Conservation (phyloP, 306 rosid genomes). For the Quercus parvula region DNA sequence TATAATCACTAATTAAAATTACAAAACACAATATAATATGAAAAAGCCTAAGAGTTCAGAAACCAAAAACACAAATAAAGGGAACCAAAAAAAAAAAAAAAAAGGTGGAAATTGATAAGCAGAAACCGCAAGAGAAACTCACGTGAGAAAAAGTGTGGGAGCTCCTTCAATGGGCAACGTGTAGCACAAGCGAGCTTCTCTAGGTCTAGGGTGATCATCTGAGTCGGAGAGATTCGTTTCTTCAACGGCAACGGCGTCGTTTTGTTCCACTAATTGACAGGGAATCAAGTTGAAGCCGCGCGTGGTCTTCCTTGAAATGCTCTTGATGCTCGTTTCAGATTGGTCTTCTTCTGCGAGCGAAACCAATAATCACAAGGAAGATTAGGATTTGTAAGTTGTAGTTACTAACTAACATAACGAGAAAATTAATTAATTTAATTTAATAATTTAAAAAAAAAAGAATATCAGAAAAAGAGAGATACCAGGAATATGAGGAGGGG, state of each 20-base stretch:
- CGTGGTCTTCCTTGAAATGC: constrained; percentile 60
- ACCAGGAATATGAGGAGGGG: constrained; percentile 31
- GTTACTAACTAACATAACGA: neutral
- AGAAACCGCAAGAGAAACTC: constrained; percentile 2
- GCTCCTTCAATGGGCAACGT: constrained; percentile 56
- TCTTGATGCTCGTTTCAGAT: constrained; percentile 37
- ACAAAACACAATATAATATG: neutral
- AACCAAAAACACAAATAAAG: too few species aligned
- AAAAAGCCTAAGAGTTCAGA: too few species aligned
- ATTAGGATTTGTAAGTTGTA: neutral
- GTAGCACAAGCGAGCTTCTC: constrained; percentile 67
- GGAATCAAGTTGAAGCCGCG: constrained; percentile 83
- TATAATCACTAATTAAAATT: neutral
- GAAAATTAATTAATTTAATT: neutral
- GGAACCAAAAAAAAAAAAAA: neutral
- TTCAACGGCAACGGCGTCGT: neutral
- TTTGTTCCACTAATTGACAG: constrained; percentile 26
- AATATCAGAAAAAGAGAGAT: too few species aligned
- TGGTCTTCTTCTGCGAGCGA: constrained; percentile 32
- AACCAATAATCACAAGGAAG: neutral
- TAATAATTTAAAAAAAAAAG: neutral
- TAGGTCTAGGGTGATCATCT: neutral
- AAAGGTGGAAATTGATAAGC: neutral
- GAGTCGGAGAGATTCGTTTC: constrained; percentile 10
- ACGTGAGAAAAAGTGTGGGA: constrained; percentile 63